Evolutionary conservation across 768 basidiomycete genomes (phyloP), one percentile per base, ranked within the genome.

Genomic region (Hypholoma fasciculare): DNA sequence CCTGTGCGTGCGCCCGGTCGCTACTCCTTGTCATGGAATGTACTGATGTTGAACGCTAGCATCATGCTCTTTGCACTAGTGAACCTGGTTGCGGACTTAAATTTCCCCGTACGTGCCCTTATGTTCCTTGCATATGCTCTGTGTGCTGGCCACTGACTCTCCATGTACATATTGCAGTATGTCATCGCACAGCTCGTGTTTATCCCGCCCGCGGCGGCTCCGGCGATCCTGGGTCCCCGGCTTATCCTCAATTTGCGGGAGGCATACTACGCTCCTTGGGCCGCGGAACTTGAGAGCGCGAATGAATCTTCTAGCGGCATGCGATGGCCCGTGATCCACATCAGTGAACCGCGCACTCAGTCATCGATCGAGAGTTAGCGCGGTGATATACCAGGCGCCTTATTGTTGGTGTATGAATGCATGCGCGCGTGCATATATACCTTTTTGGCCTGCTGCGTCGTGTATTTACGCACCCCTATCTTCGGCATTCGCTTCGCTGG

Each of bases 171-270:
- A 34, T 9, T 34, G 11, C 27, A 63, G 61, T 63, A 59, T 42
- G 20, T 60, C 19, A 42, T 56, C 2, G 55, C 34, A 13, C 54
- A 59, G 38, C 49, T 60, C 11, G 47, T 54, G 11, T 59, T 57
- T 49, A 43, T 55, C 7, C 48, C 57, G 23, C 50, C 48, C n/a
- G 39, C 54, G 23, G 46, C 52, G 8, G 36, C 43, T 7, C 54
- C 62, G 14, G 57, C 56, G 27, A 58, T 63, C 16, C 48, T 63
- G 14, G 59, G 62, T 7, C 52, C 54, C 11, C 59, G 59, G 9
- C 54, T 63, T 12, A 57, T 63, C 5, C 56, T 63, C 36, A 61
- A 63, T 20, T 43, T 63, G 14, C 56, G 62, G 30, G 62, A 63
- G 48, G 57, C 62, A 34, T 60, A 63, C 50, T 63, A 63, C 46